These are phyloP conservation scores for Bipolaris gigantea DNA, from an alignment of 2,329 filamentous ascomycete species.

Conservation along the genomic window DNA sequence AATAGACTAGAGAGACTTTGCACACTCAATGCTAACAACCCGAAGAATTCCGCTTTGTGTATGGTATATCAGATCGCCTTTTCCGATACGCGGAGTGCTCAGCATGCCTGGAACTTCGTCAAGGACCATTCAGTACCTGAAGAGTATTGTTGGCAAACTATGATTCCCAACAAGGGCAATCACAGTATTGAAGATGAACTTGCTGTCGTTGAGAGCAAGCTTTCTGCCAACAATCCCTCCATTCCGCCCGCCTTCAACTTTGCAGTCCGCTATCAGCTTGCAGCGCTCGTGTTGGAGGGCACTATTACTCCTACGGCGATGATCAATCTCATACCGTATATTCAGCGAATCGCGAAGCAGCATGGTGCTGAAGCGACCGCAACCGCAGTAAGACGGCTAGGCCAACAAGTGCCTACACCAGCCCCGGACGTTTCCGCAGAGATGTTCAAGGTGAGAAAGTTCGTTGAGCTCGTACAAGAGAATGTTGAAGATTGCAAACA, in stretches of 20 bases:
- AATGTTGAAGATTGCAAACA: conserved; percentile 12
- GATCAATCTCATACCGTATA: conserved; percentile 24
- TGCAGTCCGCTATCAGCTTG: conserved; percentile 28
- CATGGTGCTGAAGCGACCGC: conserved; percentile 59
- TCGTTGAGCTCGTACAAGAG: conserved; percentile 11
- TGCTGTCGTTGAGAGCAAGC: conserved; percentile 63
- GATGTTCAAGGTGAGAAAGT: conserved; percentile 6
- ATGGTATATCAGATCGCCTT: conserved; percentile 54
- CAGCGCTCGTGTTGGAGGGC: conserved; percentile 32
- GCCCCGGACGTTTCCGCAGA: conserved; percentile 16
- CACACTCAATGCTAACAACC: conserved; percentile 43
- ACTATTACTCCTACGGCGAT: conserved; percentile 23
- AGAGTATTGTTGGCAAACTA: conserved; percentile 17
- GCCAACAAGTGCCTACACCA: conserved; percentile 50
- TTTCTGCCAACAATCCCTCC: conserved; percentile 1
- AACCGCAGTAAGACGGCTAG: conserved; percentile 70
- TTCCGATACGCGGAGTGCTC: conserved; percentile 20
- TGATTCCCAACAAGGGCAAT: conserved; percentile 54
- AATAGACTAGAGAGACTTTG: conserved; percentile 37
- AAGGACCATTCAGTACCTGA: conserved; percentile 30
- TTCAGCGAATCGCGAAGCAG: conserved; percentile 35
- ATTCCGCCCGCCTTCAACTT: conserved; percentile 12
- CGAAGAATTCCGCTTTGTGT: conserved; percentile 50
- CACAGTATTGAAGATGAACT: conserved; percentile 60
- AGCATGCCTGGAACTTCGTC: conserved; percentile 38